A percentile compares a stretch with the other conserved stretches of the same genome.
Conservation (phyloP, 2,329 filamentous ascomycete genomes). For the Xylaria sp. region DNA sequence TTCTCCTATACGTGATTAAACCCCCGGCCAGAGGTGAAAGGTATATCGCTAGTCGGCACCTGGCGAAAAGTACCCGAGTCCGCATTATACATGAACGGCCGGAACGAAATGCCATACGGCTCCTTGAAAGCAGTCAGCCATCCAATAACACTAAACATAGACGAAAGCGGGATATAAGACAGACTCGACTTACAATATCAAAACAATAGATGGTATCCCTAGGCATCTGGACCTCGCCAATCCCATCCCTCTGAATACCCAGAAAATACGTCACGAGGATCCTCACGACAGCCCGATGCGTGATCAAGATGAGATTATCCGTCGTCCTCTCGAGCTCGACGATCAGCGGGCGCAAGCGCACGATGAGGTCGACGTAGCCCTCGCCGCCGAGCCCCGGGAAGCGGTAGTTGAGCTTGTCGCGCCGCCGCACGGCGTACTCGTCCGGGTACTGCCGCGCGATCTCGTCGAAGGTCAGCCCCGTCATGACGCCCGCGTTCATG, state of each 20-base stretch:
- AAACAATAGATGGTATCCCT: conserved; percentile 32
- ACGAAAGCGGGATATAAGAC: neutral
- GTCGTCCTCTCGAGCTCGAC: conserved; percentile 36
- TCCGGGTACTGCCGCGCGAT: conserved; percentile 23
- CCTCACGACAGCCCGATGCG: conserved; percentile 31
- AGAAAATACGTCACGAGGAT: conserved; percentile 33
- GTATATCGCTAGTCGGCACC: conserved; percentile 27
- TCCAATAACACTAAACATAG: neutral
- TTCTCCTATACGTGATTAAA: neutral
- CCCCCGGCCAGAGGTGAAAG: conserved; percentile 18
- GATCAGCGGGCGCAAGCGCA: conserved; percentile 31
- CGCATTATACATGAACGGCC: conserved; percentile 22
- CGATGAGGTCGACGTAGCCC: conserved; percentile 33
- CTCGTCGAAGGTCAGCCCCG: conserved; percentile 29
- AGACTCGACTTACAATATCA: conserved; percentile 31
- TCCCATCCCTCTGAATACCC: conserved; percentile 28
- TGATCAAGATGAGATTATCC: conserved; percentile 28
- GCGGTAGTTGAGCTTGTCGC: conserved; percentile 33
- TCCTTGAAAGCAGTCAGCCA: conserved; percentile 16
- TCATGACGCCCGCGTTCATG: conserved; percentile 32
- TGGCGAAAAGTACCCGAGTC: conserved; percentile 26
- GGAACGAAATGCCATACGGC: conserved; percentile 31
- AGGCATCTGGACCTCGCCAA: conserved; percentile 29
- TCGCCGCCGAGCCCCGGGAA: conserved; percentile 35
- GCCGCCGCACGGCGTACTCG: conserved; percentile 30